phyloP scores from a whole-genome alignment of 257 asterid genomes.

The Forsythia suspensa region DNA sequence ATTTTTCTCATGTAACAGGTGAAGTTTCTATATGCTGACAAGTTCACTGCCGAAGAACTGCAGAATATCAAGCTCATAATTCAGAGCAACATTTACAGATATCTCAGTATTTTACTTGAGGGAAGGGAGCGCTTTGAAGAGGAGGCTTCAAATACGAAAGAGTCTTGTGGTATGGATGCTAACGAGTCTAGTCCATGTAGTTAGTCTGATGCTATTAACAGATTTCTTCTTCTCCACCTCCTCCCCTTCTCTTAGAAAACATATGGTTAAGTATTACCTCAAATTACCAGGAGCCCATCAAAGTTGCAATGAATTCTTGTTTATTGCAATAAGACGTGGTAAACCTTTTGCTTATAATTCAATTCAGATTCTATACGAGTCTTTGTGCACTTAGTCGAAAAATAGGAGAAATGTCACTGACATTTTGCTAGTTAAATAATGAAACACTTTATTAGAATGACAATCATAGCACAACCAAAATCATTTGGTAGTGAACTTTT shows the following conservation, averaged over 20 bases:
- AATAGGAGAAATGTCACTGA: not conserved
- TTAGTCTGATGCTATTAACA: slow-evolving; percentile 7
- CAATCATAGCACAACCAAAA: no score
- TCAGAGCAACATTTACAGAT: slow-evolving; percentile 53
- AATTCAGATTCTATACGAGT: not conserved
- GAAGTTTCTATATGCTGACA: slow-evolving; percentile 47
- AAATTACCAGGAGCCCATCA: not conserved
- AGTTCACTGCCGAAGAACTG: slow-evolving; percentile 53
- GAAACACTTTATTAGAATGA: not conserved
- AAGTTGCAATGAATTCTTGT: not conserved
- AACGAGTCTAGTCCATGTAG: slow-evolving; percentile 43
- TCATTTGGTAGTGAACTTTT: no score
- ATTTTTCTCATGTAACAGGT: slow-evolving; percentile 44
- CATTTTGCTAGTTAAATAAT: not conserved
- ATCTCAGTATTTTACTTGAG: slow-evolving; percentile 58
- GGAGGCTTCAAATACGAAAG: slow-evolving; percentile 28
- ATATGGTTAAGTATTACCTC: not conserved
- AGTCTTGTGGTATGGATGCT: slow-evolving; percentile 21
- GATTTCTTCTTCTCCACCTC: not conserved
- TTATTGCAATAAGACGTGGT: not conserved
- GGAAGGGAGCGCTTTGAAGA: slow-evolving; percentile 67
- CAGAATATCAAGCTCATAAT: slow-evolving; percentile 54
- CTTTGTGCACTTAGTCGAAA: not conserved
- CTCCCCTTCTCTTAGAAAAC: not conserved
- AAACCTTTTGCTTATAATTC: no score